These are phyloP conservation scores for Paraconiothyrium brasiliense DNA, from an alignment of 2,329 filamentous ascomycete genomes.

Conservation along the genomic window DNA sequence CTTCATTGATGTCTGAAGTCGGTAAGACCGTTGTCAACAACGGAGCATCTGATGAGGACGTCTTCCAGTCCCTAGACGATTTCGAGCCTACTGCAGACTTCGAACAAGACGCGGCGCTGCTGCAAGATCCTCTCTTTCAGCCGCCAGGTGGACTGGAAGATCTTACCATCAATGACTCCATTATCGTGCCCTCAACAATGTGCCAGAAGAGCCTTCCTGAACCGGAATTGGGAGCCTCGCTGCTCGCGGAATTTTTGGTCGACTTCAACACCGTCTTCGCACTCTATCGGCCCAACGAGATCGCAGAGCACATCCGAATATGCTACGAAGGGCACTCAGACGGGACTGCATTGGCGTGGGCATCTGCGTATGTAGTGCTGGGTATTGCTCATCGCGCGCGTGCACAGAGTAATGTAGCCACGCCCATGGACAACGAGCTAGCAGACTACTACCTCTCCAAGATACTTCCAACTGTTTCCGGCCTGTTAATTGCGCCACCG, in stretches of 20 bases:
- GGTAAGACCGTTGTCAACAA: background rate
- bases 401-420: constrained; percentile 33
- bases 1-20: background rate
- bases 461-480: constrained; percentile 24
- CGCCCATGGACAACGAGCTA: constrained; percentile 29
- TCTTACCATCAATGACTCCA: constrained; percentile 2
- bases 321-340: constrained; percentile 35
- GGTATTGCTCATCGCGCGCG: constrained; percentile 37
- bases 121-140: constrained; percentile 25
- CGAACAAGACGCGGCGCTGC: constrained; percentile 26
- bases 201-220: constrained; percentile 34
- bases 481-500: constrained; percentile 29
- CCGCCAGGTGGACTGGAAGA: background rate
- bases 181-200: background rate
- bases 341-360: constrained; percentile 35
- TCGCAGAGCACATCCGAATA: constrained; percentile 34
- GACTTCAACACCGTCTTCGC: constrained; percentile 38
- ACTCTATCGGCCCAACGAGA: constrained; percentile 31
- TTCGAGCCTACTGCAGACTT: constrained; percentile 24
- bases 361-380: constrained; percentile 34
- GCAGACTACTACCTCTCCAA: constrained; percentile 33
- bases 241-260: constrained; percentile 36
- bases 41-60: background rate
- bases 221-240: constrained; percentile 32
- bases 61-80: constrained; percentile 1